phyloP scores from a whole-genome alignment of 176 grass and related monocot genomes.

The Oryza brachyantha region DNA sequence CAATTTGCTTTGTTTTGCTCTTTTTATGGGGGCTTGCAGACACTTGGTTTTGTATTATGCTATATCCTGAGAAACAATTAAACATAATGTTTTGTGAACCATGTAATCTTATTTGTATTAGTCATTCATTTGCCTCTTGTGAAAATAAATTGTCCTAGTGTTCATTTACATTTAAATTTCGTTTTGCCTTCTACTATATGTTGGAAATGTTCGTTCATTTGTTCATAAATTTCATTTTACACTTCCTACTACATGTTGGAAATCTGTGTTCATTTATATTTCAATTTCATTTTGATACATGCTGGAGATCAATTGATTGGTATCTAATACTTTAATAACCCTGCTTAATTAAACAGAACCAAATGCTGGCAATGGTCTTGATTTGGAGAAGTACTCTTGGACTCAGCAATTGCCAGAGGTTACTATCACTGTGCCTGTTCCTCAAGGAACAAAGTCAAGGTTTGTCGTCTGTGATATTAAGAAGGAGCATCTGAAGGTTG shows the following conservation, averaged over 20 bases:
- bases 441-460: conserved; percentile 87
- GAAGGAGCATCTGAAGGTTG: conserved; percentile 85
- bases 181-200: neutral
- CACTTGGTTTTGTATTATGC: neutral
- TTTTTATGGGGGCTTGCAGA: neutral
- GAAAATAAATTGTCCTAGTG: neutral
- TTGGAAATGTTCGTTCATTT: too few relatives aligned
- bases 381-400: conserved; percentile 97
- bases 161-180: neutral
- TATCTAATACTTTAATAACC: neutral
- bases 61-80: neutral
- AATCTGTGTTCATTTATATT: neutral
- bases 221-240: too few relatives aligned
- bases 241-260: too few relatives aligned
- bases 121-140: neutral
- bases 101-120: neutral
- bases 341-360: conserved; percentile 44
- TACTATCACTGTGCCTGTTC: conserved; percentile 67
- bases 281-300: neutral
- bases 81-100: neutral
- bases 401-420: conserved; percentile 89
- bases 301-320: neutral
- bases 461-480: conserved; percentile 83
- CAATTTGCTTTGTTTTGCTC: neutral
- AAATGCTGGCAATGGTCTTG: conserved; percentile 91